Percentiles rank a stretch among this genome's conserved stretches.
These are phyloP conservation scores for Alisma plantagoaquatica DNA, from an alignment of 106 monocot genomes.

Conservation along the genomic window DNA sequence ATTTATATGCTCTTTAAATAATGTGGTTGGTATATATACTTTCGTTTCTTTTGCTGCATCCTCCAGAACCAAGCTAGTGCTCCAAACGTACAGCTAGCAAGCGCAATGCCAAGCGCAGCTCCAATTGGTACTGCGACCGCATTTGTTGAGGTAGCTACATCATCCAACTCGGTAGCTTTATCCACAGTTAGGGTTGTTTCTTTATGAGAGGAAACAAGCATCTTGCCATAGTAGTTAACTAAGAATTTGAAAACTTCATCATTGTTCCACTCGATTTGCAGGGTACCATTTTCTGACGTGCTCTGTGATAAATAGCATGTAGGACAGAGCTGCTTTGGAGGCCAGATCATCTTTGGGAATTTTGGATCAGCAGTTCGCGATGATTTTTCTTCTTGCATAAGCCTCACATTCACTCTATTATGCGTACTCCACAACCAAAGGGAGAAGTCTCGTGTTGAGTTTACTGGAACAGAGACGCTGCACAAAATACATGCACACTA, in stretches of 20 bases:
- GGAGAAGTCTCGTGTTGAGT: constrained; percentile 47
- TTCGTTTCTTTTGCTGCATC: constrained; percentile 94
- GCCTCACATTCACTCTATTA: constrained; percentile 83
- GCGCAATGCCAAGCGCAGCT: constrained; percentile 78
- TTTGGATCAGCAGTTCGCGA: constrained; percentile 48
- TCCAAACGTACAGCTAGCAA: constrained; percentile 92
- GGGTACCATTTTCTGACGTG: constrained; percentile 9
- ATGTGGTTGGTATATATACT: constrained; percentile 89
- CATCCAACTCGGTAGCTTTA: constrained; percentile 22
- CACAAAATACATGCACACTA: background rate
- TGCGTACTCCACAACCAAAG: constrained; percentile 92
- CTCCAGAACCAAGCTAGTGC: constrained; percentile 94
- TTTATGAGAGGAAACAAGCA: constrained; percentile 36
- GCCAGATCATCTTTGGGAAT: constrained; percentile 88
- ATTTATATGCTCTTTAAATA: constrained; percentile 97
- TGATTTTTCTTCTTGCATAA: constrained; percentile 66
- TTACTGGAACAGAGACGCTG: constrained; percentile 59
- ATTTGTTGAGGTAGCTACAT: constrained; percentile 23
- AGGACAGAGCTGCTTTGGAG: constrained; percentile 63
- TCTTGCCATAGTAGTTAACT: constrained; percentile 57
- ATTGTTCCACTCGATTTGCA: constrained; percentile 44
- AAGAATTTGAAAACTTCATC: constrained; percentile 82
- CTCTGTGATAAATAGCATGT: constrained; percentile 40
- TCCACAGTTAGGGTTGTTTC: constrained; percentile 15
- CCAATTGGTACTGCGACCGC: constrained; percentile 70